These are phyloP conservation scores for Geotrichum cucujoidarum DNA, from an alignment of 1,139 yeast genomes.

Conservation along the genomic window DNA sequence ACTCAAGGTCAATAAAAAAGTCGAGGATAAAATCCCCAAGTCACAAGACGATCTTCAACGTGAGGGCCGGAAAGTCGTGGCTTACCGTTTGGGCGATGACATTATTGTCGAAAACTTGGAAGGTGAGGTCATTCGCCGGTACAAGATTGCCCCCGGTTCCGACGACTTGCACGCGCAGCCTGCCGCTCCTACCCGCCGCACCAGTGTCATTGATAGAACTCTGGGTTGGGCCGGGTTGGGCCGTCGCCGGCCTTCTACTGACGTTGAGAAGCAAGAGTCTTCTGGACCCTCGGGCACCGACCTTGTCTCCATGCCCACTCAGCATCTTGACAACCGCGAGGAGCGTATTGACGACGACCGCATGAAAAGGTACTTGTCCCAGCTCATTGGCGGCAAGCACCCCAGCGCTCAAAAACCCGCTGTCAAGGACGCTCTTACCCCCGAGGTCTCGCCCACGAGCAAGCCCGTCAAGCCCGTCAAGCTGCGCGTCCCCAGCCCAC, in stretches of 20 bases:
- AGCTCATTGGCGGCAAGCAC: background rate
- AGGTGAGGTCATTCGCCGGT: slow-evolving; percentile 85
- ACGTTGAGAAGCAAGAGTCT: slow-evolving; percentile 25
- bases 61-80: slow-evolving; percentile 36
- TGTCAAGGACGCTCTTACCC: background rate
- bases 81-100: slow-evolving; percentile 62
- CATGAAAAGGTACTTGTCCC: slow-evolving; percentile 9
- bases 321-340: background rate
- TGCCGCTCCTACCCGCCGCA: background rate
- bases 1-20: background rate
- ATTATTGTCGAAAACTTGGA: slow-evolving; percentile 84
- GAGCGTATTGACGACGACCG: slow-evolving; percentile 10
- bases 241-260: slow-evolving; percentile 12
- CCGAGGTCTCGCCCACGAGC: slow-evolving; percentile 1
- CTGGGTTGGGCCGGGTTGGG: slow-evolving; percentile 29
- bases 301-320: background rate
- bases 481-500: background rate
- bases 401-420: background rate
- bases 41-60: background rate
- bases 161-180: background rate
- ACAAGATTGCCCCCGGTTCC: slow-evolving; percentile 43
- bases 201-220: slow-evolving; percentile 26
- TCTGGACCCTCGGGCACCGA: too few relatives aligned
- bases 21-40: background rate
- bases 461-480: background rate